These are phyloP conservation scores for Centella asiatica DNA, from an alignment of 129 eudicot species.

Conservation along the genomic window DNA sequence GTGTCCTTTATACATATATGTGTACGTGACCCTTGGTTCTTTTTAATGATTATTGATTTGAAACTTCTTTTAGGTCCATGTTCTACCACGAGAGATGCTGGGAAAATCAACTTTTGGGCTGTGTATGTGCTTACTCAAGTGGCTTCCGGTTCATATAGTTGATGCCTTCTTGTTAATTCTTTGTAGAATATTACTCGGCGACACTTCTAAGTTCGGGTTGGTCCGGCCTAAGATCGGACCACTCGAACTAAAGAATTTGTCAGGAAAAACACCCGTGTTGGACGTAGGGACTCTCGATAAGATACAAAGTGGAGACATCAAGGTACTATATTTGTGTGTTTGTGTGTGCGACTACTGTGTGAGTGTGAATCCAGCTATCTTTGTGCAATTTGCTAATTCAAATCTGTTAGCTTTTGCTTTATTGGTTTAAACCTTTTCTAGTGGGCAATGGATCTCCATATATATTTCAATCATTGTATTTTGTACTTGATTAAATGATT, in stretches of 20 bases:
- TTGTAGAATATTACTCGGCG: constrained; percentile 58
- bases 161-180: constrained; percentile 57
- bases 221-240: constrained; percentile 71
- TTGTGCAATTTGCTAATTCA: not conserved
- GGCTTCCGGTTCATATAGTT: constrained; percentile 73
- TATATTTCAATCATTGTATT: no score
- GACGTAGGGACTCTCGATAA: constrained; percentile 92
- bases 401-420: constrained; percentile 13
- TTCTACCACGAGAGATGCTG: constrained; percentile 90
- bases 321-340: no score
- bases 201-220: constrained; percentile 63
- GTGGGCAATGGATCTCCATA: constrained; percentile 29
- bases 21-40: no score
- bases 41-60: no score
- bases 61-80: constrained; percentile 57
- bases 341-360: no score
- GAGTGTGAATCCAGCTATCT: not conserved
- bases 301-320: constrained; percentile 84
- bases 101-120: constrained; percentile 90
- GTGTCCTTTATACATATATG: no score
- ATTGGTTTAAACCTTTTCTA: constrained; percentile 13
- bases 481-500: no score
- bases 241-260: constrained; percentile 55
- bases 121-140: constrained; percentile 94
- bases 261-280: constrained; percentile 90